Evolutionary conservation across 768 basidiomycete species (phyloP), one percentile per base, ranked within the genome.

Genomic region (Russula vinacea): DNA sequence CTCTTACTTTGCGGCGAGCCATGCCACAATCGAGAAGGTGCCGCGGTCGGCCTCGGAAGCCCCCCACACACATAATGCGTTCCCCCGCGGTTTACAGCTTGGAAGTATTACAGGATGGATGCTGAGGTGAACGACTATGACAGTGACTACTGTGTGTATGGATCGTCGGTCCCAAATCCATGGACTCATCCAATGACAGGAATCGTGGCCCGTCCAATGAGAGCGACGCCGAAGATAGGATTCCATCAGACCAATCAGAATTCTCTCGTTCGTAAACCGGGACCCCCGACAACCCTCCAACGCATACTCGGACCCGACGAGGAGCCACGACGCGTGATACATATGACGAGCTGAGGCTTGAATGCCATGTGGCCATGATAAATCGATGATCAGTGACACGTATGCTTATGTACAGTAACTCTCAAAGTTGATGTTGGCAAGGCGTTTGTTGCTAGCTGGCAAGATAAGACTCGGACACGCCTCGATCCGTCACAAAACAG

Each of bases 241-340:
- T 29, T 29, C 29, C 29, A 29, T 29, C 29, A 29, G 29, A 29
- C 29, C 29, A 29, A 29, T 29, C 29, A 35, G 10, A 35, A 35
- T 7, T 5, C 35, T 35, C 35, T 35, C 6, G 39, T 35, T 14
- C n/a, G 35, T 10, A 7, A 8, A 35, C 35, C 35, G 10, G 35
- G 35, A 10, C 35, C 35, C 35, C 35, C 35, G 35, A 29, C 2
- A 5, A 35, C 35, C 50, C 32, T 51, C 50, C 24, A 51, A 2
- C 35, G 26, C 29, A 51, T 44, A n/a, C 33, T 55, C 61, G 47
- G 53, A 26, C 14, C 8, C n/a, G 45, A 47, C 56, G 62, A 51
- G 26, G 39, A 44, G n/a, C 22, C 14, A 22, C 22, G 45, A 47
- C 7, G n/a, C 10, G 16, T 16, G 11, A 13, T n/a, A n/a, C n/a